Base-by-base conservation (phyloP, 345 rosid genomes). In the Citrus reticulata region DNA sequence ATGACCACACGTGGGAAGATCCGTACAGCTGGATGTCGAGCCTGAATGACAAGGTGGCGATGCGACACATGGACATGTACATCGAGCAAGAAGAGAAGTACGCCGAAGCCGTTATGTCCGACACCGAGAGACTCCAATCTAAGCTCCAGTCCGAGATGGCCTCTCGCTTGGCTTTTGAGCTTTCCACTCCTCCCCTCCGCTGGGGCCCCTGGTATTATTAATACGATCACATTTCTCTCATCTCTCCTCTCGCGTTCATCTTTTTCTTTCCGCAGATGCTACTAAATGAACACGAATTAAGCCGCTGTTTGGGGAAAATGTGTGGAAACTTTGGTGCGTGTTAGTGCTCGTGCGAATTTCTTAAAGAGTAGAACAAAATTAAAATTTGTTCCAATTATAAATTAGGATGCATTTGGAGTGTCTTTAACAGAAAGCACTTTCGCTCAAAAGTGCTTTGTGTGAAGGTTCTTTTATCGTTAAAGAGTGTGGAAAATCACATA, bases 71-170 rank as follows among this genome's bases (percentile, higher is more conserved):
- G 99, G 98, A 93, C 84, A 86, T 93, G 68, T 86, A 84, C 84
- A 91, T 94, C 98, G 98, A 96, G 84, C 95, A 90, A 80, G 99
- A 96, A 77, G 98, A 94, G 85, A 96, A 96, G 90, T 96, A 94
- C 75, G 76, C 89, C 1, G 97, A 96, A 77, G 98, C 99, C 14
- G 88, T 93, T 8, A 83, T 96, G 88, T 87, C 89, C 25, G 97
- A 86, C 73, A 91, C 97, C 40, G 94, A 88, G 80, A 88, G 89
- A 73, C 91, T 93, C 29, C 97, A 94, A 82, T 84, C 79, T 58
- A 96, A 96, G 87, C 94, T 96, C 73, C 98, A 91, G 84, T 87
- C 94, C 40, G 99, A 93, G 76, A 96, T 91, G 94, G 99, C 98
- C 39, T 90, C 95, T 51, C 89, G 97, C 40, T 64, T 96, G 84